Conservation (phyloP, 2,329 filamentous ascomycete species). For the Bipolaris sorokiniana region DNA sequence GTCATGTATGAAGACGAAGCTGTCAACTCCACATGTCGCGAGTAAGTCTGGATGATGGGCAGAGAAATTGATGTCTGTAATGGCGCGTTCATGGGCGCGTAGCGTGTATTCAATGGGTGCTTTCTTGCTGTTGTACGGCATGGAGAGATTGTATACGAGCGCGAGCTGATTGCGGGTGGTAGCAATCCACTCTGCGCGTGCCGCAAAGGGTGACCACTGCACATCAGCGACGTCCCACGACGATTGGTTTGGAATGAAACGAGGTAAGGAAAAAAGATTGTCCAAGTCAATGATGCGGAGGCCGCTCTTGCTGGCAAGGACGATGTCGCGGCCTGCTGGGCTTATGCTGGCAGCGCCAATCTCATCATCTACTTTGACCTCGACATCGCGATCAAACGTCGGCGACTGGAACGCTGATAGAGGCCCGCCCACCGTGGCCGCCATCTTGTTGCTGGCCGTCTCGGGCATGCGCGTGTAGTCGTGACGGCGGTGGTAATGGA, state of each 20-base stretch:
- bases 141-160: slow-evolving; percentile 85
- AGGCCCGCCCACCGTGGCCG: slow-evolving; percentile 34
- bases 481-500: slow-evolving; percentile 17
- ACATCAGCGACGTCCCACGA: slow-evolving; percentile 97
- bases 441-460: slow-evolving; percentile 21
- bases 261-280: slow-evolving; percentile 83
- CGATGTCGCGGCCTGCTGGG: slow-evolving; percentile 86
- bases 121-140: slow-evolving; percentile 61
- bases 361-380: slow-evolving; percentile 76
- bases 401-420: slow-evolving; percentile 77
- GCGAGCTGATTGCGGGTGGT: slow-evolving; percentile 95
- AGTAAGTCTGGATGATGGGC: slow-evolving; percentile 89
- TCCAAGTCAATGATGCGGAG: slow-evolving; percentile 92
- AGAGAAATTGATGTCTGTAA: slow-evolving; percentile 96
- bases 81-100: slow-evolving; percentile 83
- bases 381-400: slow-evolving; percentile 84
- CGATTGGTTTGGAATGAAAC: slow-evolving; percentile 81
- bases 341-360: slow-evolving; percentile 94
- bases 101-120: slow-evolving; percentile 89
- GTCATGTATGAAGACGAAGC: slow-evolving; percentile 93
- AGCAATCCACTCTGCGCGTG: slow-evolving; percentile 88
- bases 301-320: slow-evolving; percentile 83
- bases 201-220: slow-evolving; percentile 94
- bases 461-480: slow-evolving; percentile 6
- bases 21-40: slow-evolving; percentile 90